Evolutionary conservation across 2,329 filamentous ascomycete species (phyloP), one percentile per base, ranked within the genome.

Genomic region (Tolypocladium inflatum): DNA sequence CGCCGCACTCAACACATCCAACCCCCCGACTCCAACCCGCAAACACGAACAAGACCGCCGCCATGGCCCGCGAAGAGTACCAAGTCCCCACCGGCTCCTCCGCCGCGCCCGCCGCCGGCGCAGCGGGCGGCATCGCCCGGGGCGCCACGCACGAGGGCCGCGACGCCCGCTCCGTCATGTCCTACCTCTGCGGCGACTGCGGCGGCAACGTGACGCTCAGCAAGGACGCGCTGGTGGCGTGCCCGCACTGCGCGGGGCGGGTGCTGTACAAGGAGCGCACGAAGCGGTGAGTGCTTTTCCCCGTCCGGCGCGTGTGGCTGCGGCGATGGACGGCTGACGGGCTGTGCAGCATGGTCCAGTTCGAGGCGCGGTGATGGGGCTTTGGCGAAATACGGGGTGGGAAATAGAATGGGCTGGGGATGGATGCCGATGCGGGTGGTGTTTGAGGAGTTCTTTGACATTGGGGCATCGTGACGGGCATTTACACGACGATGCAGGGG

Each of bases 201-300:
- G 74, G 74, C 54, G 70, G 70, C 56, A 69, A 67, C 68, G 71
- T 73, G 61, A 70, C 70, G 58, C 72, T 76, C 63, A 66, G 67
- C 59, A 73, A 74, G 67, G 76, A 77, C 59, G 81, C 81, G 54
- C 78, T 84, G n/a, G 73, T 76, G 55, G 74, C 74, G 26, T 75
- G 74, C 64, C 71, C 73, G 58, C 73, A 76, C 62, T 99, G 94
- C 73, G 94, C 94, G 9, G 94, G 96, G 69, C 87, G 94, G 64
- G 91, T 99, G 61, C 77, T 99, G 65, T 97, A 97, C 77, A 99
- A 99, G 84, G 90, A 97, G 83, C 79, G 94, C 70, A 99, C 94
- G 51, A 97, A 96, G 81, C 85, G 94, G 94, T 97, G 73, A 75
- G 88, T 77, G 26, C 26, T 30, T 30, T 6, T 19, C n/a, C 10